phyloP scores from a whole-genome alignment of 2,329 filamentous ascomycete genomes.

The Cryphonectria japonica region DNA sequence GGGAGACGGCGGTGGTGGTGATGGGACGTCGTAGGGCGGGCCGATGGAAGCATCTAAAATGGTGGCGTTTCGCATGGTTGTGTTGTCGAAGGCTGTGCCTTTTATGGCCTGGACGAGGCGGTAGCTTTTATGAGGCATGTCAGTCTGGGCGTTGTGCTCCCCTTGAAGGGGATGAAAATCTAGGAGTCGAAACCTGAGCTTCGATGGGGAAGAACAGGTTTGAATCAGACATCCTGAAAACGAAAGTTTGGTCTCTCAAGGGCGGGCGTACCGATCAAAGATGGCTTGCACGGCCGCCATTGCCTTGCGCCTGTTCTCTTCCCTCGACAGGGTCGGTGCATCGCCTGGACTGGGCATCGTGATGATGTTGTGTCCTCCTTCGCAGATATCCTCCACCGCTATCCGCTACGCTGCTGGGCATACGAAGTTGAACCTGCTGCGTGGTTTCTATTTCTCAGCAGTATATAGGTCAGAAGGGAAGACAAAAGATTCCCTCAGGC shows the following conservation, averaged over 20 bases:
- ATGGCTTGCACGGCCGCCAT: slow-evolving; percentile 26
- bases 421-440: background rate
- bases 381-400: background rate
- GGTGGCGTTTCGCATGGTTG: slow-evolving; percentile 31
- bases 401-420: background rate
- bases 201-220: background rate
- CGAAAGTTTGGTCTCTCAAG: background rate
- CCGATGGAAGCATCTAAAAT: slow-evolving; percentile 37
- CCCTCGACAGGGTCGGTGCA: slow-evolving; percentile 9
- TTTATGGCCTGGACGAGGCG: slow-evolving; percentile 26
- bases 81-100: slow-evolving; percentile 32
- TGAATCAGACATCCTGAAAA: background rate
- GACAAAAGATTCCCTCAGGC: background rate
- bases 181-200: background rate
- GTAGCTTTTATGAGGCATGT: slow-evolving; percentile 27
- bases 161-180: background rate
- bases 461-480: background rate
- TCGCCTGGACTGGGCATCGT: slow-evolving; percentile 16
- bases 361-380: background rate
- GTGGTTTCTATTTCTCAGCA: too few species aligned
- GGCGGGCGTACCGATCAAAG: slow-evolving; percentile 24
- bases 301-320: slow-evolving; percentile 24
- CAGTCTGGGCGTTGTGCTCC: background rate
- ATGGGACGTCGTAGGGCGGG: slow-evolving; percentile 18
- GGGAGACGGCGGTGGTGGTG: background rate